Base-by-base conservation (phyloP, 139 green algal genomes). In the Chlamydomonas schloesseri region DNA sequence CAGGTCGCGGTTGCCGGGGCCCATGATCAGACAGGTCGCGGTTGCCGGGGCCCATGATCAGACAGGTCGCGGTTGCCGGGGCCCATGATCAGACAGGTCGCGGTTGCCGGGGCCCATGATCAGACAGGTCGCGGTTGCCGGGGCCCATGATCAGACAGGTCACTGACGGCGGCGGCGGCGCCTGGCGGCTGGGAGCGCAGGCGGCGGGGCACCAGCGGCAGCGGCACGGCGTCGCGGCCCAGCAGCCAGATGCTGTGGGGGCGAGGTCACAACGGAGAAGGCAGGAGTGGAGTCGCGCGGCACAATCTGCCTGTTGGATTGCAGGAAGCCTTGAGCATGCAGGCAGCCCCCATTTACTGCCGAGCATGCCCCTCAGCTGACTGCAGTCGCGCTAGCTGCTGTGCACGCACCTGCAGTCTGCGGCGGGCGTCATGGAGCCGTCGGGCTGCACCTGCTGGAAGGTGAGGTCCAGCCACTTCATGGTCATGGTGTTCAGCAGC, bases 391-490 rank as follows among this genome's bases (percentile, higher is more conserved):
- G n/a, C n/a, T n/a, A n/a, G n/a, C 42, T 50, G 42, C 42, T 50
- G 42, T 5, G 6, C 42, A 5, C 42, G 5, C 8, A 50, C 42
- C 42, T 50, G 42, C 42, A 50, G 42, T 50, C 42, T 57, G 50
- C 50, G 55, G 17, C 18, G 55, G 55, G 55, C 2, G 14, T 13
- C 55, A 60, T 26, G 6, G 55, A 26, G 10, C 20, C 55, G 20
- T 24, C 55, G 2, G 55, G 20, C 55, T 23, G 1, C 60, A 67
- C 60, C 60, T 67, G 60, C 60, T 73, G 76, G 10, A 87, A 36
- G 81, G 81, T 87, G 55, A 87, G 81, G 71, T 87, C 81, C 36
- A 87, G 55, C 70, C 71, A 87, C 58, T 79, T 79, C 81, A 87
- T 87, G 57, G 71, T 81, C 55, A 81, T 55, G 5, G 71, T n/a